These are phyloP conservation scores for Proliferodiscus dingleyae DNA, from an alignment of 2,329 filamentous ascomycete genomes.

Conservation along the genomic window DNA sequence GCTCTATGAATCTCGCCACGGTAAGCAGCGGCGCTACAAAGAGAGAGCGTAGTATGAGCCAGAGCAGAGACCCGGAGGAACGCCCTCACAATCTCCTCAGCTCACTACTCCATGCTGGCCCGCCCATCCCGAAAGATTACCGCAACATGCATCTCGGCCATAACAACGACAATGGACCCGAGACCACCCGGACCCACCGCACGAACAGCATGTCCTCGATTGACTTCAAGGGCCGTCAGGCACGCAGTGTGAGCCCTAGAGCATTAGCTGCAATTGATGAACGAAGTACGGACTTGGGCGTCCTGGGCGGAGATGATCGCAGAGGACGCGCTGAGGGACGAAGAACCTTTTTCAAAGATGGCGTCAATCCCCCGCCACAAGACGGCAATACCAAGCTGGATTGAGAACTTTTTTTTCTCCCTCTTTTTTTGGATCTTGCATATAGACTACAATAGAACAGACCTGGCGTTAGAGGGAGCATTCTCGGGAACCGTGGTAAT, in stretches of 20 bases:
- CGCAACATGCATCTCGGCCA: conserved; percentile 9
- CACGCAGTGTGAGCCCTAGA: conserved; percentile 9
- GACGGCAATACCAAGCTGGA: too few species aligned
- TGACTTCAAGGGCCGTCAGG: too few species aligned
- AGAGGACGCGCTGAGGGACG: conserved; percentile 16
- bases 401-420: too few species aligned
- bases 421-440: too few species aligned
- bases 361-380: conserved; percentile 17
- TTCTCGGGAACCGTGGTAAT: too few species aligned
- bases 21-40: conserved; percentile 14
- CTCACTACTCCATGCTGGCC: conserved; percentile 29
- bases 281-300: neutral
- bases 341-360: conserved; percentile 21
- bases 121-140: conserved; percentile 27
- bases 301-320: neutral
- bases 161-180: too few species aligned
- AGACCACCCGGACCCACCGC: too few species aligned
- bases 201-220: too few species aligned
- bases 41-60: conserved; percentile 10
- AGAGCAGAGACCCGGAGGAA: conserved; percentile 5
- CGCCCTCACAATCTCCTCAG: conserved; percentile 24
- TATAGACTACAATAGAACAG: too few species aligned
- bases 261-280: neutral
- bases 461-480: too few species aligned
- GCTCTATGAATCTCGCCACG: conserved; percentile 8